phyloP scores from a whole-genome alignment of 441 rosid genomes.

The Gossypium gossypioides region DNA sequence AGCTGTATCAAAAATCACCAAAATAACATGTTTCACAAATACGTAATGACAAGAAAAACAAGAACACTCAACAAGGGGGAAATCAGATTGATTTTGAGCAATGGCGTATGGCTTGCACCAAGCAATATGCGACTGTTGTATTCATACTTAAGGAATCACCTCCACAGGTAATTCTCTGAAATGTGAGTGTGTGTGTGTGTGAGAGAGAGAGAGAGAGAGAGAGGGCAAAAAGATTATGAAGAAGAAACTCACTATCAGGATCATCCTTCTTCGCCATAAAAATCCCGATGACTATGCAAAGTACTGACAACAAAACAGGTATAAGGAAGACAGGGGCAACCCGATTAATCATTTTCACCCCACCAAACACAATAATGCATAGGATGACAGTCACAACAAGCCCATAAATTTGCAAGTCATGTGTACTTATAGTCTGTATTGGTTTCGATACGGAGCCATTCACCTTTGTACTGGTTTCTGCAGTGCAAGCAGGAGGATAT shows the following conservation, averaged over 20 bases:
- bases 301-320: slow-evolving; percentile 77
- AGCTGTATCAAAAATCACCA: slow-evolving; percentile 36
- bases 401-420: slow-evolving; percentile 93
- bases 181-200: background rate
- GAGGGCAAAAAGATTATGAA: background rate
- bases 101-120: background rate
- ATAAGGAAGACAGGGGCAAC: slow-evolving; percentile 97
- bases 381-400: slow-evolving; percentile 75
- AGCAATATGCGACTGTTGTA: background rate
- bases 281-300: slow-evolving; percentile 82
- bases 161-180: background rate
- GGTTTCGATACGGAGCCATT: slow-evolving; percentile 19
- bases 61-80: background rate
- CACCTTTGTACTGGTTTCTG: slow-evolving; percentile 64
- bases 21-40: slow-evolving; percentile 8
- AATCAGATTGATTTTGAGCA: background rate
- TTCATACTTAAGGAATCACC: background rate
- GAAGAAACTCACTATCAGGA: slow-evolving; percentile 55
- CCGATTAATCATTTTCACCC: slow-evolving; percentile 97
- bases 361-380: slow-evolving; percentile 98
- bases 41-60: background rate
- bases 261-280: slow-evolving; percentile 56
- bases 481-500: slow-evolving; percentile 24
- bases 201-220: background rate
- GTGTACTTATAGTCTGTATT: slow-evolving; percentile 61